phyloP scores from a whole-genome alignment of 169 alveolate species.

The Plasmodium vinckei region DNA sequence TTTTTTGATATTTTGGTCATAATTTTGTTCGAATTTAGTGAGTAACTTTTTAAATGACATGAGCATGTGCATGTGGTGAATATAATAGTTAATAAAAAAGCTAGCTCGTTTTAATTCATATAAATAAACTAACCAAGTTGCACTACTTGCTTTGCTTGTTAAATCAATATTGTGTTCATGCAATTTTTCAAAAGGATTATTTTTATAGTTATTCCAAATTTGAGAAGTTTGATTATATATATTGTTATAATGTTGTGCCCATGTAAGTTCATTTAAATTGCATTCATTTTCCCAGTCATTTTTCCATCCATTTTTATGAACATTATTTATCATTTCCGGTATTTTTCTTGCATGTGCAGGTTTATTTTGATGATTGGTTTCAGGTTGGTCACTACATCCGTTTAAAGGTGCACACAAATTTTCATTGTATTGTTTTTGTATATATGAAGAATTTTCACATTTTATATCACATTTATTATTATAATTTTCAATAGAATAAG shows the following conservation, averaged over 20 bases:
- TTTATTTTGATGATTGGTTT: no score
- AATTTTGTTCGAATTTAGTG: constrained; percentile 6
- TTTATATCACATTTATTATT: no score
- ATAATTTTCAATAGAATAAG: no score
- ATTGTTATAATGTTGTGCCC: no score
- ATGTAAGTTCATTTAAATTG: neutral
- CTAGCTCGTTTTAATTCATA: constrained; percentile 89
- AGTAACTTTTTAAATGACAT: constrained; percentile 44
- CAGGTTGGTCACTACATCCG: no score
- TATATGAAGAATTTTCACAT: no score
- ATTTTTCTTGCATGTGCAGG: no score
- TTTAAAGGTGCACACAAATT: no score
- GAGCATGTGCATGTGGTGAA: constrained; percentile 44
- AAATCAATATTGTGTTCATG: constrained; percentile 82
- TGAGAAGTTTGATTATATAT: no score
- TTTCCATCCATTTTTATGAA: neutral
- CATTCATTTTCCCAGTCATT: neutral
- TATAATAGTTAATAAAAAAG: constrained; percentile 59
- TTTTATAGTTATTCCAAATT: no score
- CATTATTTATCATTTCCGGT: neutral
- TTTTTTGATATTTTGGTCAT: neutral
- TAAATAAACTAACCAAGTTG: constrained; percentile 92
- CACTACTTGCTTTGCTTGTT: constrained; percentile 91
- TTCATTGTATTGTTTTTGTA: no score
- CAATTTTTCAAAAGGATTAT: constrained; percentile 64